Conservation (phyloP, 257 asterid genomes). For the Solanum gracilifrons region DNA sequence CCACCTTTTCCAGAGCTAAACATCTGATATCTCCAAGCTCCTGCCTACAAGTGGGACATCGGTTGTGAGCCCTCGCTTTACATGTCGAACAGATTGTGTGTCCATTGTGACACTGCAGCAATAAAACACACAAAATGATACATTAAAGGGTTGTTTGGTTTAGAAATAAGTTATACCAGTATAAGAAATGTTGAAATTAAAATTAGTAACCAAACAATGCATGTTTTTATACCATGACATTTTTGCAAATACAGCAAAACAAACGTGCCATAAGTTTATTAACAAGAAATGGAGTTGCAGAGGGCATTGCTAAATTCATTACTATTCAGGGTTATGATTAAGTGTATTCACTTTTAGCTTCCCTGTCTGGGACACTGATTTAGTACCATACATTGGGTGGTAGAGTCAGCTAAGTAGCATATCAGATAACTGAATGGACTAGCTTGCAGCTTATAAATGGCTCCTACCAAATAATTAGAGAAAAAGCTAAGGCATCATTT, state of each 20-base stretch:
- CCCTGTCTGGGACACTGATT: neutral
- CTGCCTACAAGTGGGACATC: conserved; percentile 12
- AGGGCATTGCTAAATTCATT: neutral
- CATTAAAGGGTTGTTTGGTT: neutral
- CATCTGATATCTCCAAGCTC: conserved; percentile 14
- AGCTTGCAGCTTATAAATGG: neutral
- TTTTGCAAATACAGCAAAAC: neutral
- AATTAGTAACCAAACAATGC: neutral
- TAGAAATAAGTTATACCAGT: neutral
- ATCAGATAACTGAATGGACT: neutral
- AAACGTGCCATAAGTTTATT: neutral
- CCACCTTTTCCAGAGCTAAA: conserved; percentile 10
- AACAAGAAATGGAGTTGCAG: neutral
- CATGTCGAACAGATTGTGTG: conserved; percentile 12
- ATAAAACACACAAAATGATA: neutral
- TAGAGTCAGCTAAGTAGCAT: neutral
- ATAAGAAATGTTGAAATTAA: neutral
- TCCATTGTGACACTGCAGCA: conserved; percentile 14
- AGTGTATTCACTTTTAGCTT: neutral
- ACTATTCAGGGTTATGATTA: neutral
- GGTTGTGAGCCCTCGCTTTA: conserved; percentile 8
- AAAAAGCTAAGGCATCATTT: neutral
- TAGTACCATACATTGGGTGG: neutral
- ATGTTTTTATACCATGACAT: neutral
- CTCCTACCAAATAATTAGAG: neutral